Conservation (phyloP, 2,329 filamentous ascomycete species). For the Fusarium beomiforme region DNA sequence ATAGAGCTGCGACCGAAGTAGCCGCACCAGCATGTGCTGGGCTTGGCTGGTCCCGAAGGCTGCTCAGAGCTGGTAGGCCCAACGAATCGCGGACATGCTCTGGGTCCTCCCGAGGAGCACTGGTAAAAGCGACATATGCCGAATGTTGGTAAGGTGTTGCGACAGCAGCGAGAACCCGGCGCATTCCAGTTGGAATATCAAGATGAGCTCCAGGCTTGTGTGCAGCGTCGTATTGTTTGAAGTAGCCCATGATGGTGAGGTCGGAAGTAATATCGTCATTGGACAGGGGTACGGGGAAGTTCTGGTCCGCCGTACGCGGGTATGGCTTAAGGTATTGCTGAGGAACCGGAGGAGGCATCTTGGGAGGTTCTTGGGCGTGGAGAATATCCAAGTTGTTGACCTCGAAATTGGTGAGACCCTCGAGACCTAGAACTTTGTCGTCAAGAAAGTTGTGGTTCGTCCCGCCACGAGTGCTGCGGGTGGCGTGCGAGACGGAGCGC, state of each 20-base stretch:
- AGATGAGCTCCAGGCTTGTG: slow-evolving; percentile 66
- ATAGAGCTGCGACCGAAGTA: slow-evolving; percentile 41
- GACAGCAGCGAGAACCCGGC: slow-evolving; percentile 65
- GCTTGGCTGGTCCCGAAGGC: slow-evolving; percentile 54
- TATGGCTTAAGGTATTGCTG: slow-evolving; percentile 69
- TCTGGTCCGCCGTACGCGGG: slow-evolving; percentile 63
- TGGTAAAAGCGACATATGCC: slow-evolving; percentile 60
- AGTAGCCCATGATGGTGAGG: slow-evolving; percentile 66
- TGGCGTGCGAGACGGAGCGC: slow-evolving; percentile 70
- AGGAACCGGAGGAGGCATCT: slow-evolving; percentile 66
- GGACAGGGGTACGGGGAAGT: slow-evolving; percentile 62
- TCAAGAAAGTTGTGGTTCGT: slow-evolving; percentile 65
- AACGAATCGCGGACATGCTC: slow-evolving; percentile 62
- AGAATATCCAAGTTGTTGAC: slow-evolving; percentile 67
- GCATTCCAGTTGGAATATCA: slow-evolving; percentile 63
- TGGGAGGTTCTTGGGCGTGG: slow-evolving; percentile 63
- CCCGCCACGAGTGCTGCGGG: slow-evolving; percentile 67
- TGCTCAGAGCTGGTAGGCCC: slow-evolving; percentile 57
- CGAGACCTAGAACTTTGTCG: slow-evolving; percentile 67
- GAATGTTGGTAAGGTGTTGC: slow-evolving; percentile 59
- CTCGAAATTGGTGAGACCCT: slow-evolving; percentile 68
- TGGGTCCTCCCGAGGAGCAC: slow-evolving; percentile 57
- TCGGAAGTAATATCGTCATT: slow-evolving; percentile 65
- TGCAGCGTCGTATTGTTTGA: slow-evolving; percentile 64
- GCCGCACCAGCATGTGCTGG: slow-evolving; percentile 37